Evolutionary conservation across 805 yeast species (phyloP), one percentile per base, ranked within the genome.

Genomic region (Huiozyma naganishii): DNA sequence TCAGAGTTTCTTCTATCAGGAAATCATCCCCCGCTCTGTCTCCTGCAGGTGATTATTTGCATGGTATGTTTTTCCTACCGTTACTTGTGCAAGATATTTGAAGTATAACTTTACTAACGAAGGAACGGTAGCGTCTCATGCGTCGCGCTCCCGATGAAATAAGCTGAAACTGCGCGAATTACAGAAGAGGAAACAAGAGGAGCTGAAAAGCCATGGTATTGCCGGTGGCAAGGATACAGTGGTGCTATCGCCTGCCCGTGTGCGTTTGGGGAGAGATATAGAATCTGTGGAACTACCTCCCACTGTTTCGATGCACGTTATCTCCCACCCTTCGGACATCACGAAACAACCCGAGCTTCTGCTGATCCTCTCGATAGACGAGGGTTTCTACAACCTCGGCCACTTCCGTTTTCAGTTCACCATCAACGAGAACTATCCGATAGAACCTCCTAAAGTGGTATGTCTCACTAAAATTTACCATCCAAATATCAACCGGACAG

Each of bases 401-500:
- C 45, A 44, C 13, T 58, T 90, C 64, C 59, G 59, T 17, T 90
- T 90, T 61, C 67, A 69, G n/a, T 76, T 89, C 39, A 68, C 66
- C 30, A 71, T 89, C 36, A 75, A 77, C 40, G 78, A 77, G 36
- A 80, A 78, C 51, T 90, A 80, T 63, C 98, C 98, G 2, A 92
- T 89, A 45, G 92, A 84, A 41, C 88, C 97, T 7, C 98, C 98
- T 7, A 83, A 79, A 57, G 87, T 88, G 43, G 72, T 74, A 51
- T 83, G 94, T 53, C 42, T 69, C 29, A 74, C 79, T 42, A 79
- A 72, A 56, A 84, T 90, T 5, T 90, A 83, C 64, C 98, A 90
- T 59, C 98, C 98, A 9, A 90, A 90, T 57, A 90, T 90, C 50
- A 96, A 90, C 59, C 59, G 77, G 17, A 82, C 84, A 37, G 97